Evolutionary conservation across 768 basidiomycete genomes (phyloP), one percentile per base, ranked within the genome.

Genomic region (Botryobasidium botryosum): DNA sequence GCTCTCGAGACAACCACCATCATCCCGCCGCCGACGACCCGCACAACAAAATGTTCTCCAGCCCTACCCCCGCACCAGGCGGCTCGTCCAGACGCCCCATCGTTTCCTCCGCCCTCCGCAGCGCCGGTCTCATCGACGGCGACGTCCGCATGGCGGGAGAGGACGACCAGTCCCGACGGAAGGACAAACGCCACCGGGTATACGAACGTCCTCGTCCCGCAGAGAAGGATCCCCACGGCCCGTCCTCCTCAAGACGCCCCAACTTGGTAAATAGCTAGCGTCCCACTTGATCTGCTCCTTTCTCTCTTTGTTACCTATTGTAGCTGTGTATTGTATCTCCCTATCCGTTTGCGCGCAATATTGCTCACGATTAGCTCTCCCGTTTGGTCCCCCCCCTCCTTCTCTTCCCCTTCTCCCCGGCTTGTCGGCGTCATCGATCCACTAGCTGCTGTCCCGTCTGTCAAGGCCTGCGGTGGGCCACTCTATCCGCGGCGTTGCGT

Each of bases 401-500:
- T 52, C 55, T 60, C 55, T 57, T 63, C 56, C 64, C 61, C 53
- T 58, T 53, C 52, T 47, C 45, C 18, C 43, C 51, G 36, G 18
- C 10, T 28, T 24, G 25, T 40, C 39, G 39, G n/a, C n/a, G n/a
- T 25, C 39, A 12, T 26, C 23, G 24, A 24, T 25, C 39, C 39
- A 40, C 39, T 15, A 40, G 25, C 4, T 23, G 25, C 23, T 18
- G 18, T 20, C 25, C 2, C 39, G 13, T 26, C 23, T 2, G 25
- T 40, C 23, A 13, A 26, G 13, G 8, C 39, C 10, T 28, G 39
- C 25, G 39, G 25, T 26, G 39, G 25, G 25, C 39, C 25, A 24
- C 13, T 24, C 39, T 23, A n/a, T 28, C 24, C 25, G 25, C 25
- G 25, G 39, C 25, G 25, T 40, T 40, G 39, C 25, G 24, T 26